phyloP scores from a whole-genome alignment of 2,329 filamentous ascomycete species.

The Dothideomycetes sp. region DNA sequence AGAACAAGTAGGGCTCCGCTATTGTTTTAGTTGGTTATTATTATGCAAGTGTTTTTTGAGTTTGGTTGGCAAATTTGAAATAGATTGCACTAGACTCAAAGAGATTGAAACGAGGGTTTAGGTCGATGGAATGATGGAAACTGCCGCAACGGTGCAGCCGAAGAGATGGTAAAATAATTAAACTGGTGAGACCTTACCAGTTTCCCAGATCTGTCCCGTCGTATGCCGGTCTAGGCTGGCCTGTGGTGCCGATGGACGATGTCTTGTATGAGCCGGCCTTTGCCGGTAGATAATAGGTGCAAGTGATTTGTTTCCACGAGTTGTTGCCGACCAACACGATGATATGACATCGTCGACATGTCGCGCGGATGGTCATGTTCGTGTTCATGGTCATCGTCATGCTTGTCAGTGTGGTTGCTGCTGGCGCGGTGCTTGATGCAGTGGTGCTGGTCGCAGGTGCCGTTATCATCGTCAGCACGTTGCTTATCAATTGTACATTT shows the following conservation, averaged over 20 bases:
- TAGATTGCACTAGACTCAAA: conserved; percentile 14
- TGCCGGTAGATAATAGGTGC: conserved; percentile 26
- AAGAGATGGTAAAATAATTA: conserved; percentile 10
- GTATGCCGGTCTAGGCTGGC: conserved; percentile 22
- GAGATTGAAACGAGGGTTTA: conserved; percentile 10
- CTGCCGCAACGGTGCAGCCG: conserved; percentile 12
- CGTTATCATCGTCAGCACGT: too few species aligned
- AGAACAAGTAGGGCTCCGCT: conserved; percentile 9
- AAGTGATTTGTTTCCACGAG: conserved; percentile 27
- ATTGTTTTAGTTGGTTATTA: conserved; percentile 13
- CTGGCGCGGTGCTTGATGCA: too few species aligned
- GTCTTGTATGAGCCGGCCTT: conserved; percentile 1
- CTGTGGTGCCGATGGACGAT: conserved; percentile 18
- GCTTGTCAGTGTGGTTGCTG: too few species aligned
- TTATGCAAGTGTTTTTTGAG: conserved; percentile 13
- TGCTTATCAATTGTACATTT: too few species aligned
- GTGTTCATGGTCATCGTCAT: too few species aligned
- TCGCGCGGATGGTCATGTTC: too few species aligned
- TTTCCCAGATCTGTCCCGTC: conserved; percentile 14
- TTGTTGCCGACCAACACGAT: conserved; percentile 28
- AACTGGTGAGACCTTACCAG: conserved; percentile 9
- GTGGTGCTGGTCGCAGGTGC: too few species aligned
- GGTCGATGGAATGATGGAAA: conserved; percentile 11
- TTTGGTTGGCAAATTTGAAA: conserved; percentile 15
- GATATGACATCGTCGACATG: neutral